Conservation (phyloP, 1,284 basidiomycete genomes). For the Neotropicomus parvogracilis region DNA sequence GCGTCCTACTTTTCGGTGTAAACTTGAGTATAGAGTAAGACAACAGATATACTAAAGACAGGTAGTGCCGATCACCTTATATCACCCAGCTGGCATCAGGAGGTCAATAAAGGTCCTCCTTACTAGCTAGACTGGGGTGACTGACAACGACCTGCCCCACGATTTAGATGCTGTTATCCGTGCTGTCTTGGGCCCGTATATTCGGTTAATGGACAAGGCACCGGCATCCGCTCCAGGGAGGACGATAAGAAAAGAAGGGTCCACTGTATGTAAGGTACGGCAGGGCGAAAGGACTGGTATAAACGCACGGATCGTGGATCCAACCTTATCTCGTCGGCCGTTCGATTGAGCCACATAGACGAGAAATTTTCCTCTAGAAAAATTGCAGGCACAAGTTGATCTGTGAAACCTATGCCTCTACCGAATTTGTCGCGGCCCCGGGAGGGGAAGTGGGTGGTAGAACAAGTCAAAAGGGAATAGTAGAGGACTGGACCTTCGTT, state of each 20-base stretch:
- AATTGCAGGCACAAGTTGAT: not conserved
- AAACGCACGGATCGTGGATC: not conserved
- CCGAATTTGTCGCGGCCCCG: not conserved
- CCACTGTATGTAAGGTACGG: slow-evolving; percentile 2
- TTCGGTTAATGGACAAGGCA: too few relatives aligned
- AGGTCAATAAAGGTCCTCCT: too few relatives aligned
- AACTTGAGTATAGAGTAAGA: too few relatives aligned
- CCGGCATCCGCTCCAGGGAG: too few relatives aligned
- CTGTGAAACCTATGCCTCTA: not conserved
- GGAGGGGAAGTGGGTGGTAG: not conserved
- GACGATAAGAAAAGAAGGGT: not conserved
- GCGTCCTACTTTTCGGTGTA: too few relatives aligned
- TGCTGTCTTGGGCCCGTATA: not conserved
- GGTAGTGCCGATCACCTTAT: too few relatives aligned
- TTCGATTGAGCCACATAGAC: not conserved
- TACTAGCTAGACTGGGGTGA: not conserved
- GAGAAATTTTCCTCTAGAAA: not conserved
- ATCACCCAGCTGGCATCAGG: too few relatives aligned
- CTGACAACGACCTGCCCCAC: not conserved
- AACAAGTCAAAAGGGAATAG: not conserved
- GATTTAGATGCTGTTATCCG: not conserved
- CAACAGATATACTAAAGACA: too few relatives aligned
- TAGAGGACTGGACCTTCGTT: not conserved
- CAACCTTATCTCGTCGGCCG: not conserved
- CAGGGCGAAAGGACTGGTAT: not conserved